A percentile compares a stretch with the other conserved stretches of the same genome.
phyloP scores from a whole-genome alignment of 371 early-diverging fungal species.

The Batkoa obscura region DNA sequence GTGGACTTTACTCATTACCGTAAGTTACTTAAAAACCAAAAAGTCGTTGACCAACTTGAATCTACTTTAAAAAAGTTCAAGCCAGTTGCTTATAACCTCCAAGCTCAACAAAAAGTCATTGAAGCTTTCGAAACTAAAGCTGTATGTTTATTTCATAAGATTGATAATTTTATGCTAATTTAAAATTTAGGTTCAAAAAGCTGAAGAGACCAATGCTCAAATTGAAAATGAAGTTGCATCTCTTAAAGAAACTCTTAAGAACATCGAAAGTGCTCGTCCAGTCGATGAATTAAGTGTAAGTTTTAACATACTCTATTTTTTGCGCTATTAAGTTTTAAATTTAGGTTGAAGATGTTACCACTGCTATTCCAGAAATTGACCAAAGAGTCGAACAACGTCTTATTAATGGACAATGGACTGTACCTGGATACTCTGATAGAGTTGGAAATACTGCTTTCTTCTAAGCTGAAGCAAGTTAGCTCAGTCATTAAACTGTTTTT shows the following conservation, averaged over 20 bases:
- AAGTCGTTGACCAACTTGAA: conserved; percentile 75
- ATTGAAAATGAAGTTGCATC: conserved; percentile 71
- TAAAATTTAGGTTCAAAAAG: conserved; percentile 52
- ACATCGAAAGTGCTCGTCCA: conserved; percentile 88
- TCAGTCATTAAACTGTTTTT: background rate
- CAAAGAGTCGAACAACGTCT: conserved; percentile 72
- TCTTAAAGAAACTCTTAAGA: conserved; percentile 68
- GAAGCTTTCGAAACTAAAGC: conserved; percentile 77
- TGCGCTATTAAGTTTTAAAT: background rate
- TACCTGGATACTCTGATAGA: conserved; percentile 88
- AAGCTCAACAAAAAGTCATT: conserved; percentile 70
- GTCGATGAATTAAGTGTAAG: conserved; percentile 83
- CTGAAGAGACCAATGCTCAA: conserved; percentile 65
- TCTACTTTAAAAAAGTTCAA: conserved; percentile 60
- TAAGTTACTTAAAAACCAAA: conserved; percentile 67
- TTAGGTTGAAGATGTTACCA: conserved; percentile 81
- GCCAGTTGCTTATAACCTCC: conserved; percentile 65
- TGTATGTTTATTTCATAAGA: conserved; percentile 25
- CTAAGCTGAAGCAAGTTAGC: conserved; percentile 18
- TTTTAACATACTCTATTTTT: conserved; percentile 5
- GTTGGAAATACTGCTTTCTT: conserved; percentile 61
- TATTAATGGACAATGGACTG: conserved; percentile 76
- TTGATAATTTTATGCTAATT: background rate
- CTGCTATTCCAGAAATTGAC: conserved; percentile 81
- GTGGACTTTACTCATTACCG: conserved; percentile 83